Percentiles rank a stretch among this genome's conserved stretches.
These are phyloP conservation scores for Clonostachys rhizophaga DNA, from an alignment of 2,329 filamentous ascomycete species.

Conservation along the genomic window DNA sequence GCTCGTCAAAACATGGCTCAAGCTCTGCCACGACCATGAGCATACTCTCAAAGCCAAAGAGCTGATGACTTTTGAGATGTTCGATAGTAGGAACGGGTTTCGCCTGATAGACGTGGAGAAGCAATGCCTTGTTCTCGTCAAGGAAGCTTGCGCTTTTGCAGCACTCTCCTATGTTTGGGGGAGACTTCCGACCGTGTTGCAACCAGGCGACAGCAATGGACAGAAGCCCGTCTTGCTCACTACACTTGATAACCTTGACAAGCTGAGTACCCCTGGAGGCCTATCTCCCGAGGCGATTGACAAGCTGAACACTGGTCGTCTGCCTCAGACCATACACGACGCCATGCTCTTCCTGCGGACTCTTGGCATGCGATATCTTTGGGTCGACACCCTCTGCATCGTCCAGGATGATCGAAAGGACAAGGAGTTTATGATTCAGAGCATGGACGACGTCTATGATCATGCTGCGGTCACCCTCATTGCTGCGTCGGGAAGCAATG, in stretches of 20 bases:
- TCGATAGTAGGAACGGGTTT: slow-evolving; percentile 1
- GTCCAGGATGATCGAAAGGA: slow-evolving; percentile 7
- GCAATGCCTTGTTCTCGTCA: slow-evolving; percentile 2
- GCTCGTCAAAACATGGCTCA: slow-evolving; percentile 2
- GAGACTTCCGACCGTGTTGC: slow-evolving; percentile 1
- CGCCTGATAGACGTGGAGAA: slow-evolving; percentile 5
- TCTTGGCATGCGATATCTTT: slow-evolving; percentile 8
- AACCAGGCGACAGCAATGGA: not conserved
- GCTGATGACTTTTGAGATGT: slow-evolving; percentile 1
- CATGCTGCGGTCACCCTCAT: slow-evolving; percentile 3
- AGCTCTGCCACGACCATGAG: slow-evolving; percentile 1
- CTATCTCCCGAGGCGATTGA: not conserved
- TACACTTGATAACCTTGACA: slow-evolving; percentile 1
- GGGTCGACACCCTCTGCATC: slow-evolving; percentile 10
- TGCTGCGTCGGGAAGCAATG: not conserved
- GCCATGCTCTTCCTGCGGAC: slow-evolving; percentile 2
- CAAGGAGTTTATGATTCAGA: slow-evolving; percentile 2
- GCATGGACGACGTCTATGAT: slow-evolving; percentile 3
- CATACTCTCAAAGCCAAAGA: slow-evolving; percentile 1
- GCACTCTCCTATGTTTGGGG: slow-evolving; percentile 5
- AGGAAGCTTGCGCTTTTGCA: slow-evolving; percentile 1
- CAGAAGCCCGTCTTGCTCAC: slow-evolving; percentile 2
- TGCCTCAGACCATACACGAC: slow-evolving; percentile 2
- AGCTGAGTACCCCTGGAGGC: slow-evolving; percentile 1
- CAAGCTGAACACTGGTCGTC: not conserved